These are phyloP conservation scores for Isoetes taiwanensis DNA, from an alignment of 75 land plant species.

Conservation along the genomic window DNA sequence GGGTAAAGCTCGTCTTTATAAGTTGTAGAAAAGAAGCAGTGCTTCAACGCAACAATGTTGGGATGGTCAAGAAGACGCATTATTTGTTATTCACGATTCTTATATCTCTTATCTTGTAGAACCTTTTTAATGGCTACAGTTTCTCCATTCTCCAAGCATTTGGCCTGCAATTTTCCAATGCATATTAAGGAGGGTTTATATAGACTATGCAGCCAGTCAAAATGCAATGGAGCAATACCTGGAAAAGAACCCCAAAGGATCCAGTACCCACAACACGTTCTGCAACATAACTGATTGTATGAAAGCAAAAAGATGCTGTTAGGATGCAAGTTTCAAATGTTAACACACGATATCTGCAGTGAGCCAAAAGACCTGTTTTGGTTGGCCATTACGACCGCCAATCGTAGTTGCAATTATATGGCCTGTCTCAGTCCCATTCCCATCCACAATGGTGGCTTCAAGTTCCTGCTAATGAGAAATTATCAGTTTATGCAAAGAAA, in stretches of 20 bases:
- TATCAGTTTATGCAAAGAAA: too few species aligned
- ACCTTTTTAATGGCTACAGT: slow-evolving; percentile 86
- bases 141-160: slow-evolving; percentile 79
- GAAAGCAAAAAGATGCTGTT: too few species aligned
- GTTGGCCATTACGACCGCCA: slow-evolving; percentile 78
- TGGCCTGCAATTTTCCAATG: slow-evolving; percentile 48
- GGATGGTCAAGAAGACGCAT: slow-evolving; percentile 88
- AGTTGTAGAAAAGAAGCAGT: slow-evolving; percentile 82
- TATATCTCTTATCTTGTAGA: slow-evolving; percentile 80
- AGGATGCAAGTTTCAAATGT: too few species aligned
- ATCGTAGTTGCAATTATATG: slow-evolving; percentile 92
- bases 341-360: too few species aligned
- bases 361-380: slow-evolving; percentile 72
- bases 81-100: slow-evolving; percentile 75
- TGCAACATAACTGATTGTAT: slow-evolving; percentile 60
- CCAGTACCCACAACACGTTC: slow-evolving; percentile 59
- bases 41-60: slow-evolving; percentile 67
- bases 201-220: not conserved
- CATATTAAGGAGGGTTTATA: not conserved
- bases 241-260: slow-evolving; percentile 54
- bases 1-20: slow-evolving; percentile 80
- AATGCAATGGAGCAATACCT: slow-evolving; percentile 16
- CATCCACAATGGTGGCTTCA: slow-evolving; percentile 74
- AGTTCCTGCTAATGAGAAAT: too few species aligned
- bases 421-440: slow-evolving; percentile 86